These are phyloP conservation scores for Xylariales sp. DNA, from an alignment of 2,329 filamentous ascomycete species.

Conservation along the genomic window DNA sequence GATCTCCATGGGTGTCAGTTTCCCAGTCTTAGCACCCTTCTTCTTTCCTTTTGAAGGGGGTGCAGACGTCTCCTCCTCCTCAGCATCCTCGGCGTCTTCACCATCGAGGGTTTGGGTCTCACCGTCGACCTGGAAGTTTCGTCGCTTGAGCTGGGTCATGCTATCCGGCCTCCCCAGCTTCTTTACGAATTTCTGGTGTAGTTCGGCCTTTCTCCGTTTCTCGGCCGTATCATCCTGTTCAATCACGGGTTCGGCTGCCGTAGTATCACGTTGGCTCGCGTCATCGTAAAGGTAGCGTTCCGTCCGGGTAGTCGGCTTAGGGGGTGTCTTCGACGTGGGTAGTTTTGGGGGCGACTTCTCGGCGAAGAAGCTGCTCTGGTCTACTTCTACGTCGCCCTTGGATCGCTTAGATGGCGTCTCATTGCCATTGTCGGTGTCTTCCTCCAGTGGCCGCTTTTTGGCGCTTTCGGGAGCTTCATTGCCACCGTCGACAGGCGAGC, in stretches of 20 bases:
- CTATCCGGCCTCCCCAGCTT: slow-evolving; percentile 86
- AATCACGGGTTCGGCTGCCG: slow-evolving; percentile 32
- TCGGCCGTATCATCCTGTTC: slow-evolving; percentile 47
- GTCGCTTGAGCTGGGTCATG: slow-evolving; percentile 60
- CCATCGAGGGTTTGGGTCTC: slow-evolving; percentile 44
- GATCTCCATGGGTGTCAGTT: slow-evolving; percentile 90
- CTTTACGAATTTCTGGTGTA: slow-evolving; percentile 83
- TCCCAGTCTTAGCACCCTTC: slow-evolving; percentile 65
- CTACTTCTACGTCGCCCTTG: slow-evolving; percentile 36
- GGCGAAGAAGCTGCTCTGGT: slow-evolving; percentile 32
- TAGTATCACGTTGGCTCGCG: slow-evolving; percentile 34
- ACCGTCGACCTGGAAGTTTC: slow-evolving; percentile 49
- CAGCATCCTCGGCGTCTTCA: slow-evolving; percentile 54
- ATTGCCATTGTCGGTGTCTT: slow-evolving; percentile 41
- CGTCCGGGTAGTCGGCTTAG: slow-evolving; percentile 36
- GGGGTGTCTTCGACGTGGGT: slow-evolving; percentile 15
- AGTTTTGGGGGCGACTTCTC: slow-evolving; percentile 32
- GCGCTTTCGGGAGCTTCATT: slow-evolving; percentile 22
- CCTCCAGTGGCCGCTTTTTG: slow-evolving; percentile 48
- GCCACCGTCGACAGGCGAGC: slow-evolving; percentile 4
- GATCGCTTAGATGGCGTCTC: slow-evolving; percentile 41
- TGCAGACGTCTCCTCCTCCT: slow-evolving; percentile 45
- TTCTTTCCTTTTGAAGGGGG: slow-evolving; percentile 52
- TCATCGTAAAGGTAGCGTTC: slow-evolving; percentile 48
- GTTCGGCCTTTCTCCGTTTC: slow-evolving; percentile 57